A percentile compares a stretch with the other conserved stretches of the same genome.
These are phyloP conservation scores for Scleromitrula shiraiana DNA, from an alignment of 2,329 filamentous ascomycete genomes.

Conservation along the genomic window DNA sequence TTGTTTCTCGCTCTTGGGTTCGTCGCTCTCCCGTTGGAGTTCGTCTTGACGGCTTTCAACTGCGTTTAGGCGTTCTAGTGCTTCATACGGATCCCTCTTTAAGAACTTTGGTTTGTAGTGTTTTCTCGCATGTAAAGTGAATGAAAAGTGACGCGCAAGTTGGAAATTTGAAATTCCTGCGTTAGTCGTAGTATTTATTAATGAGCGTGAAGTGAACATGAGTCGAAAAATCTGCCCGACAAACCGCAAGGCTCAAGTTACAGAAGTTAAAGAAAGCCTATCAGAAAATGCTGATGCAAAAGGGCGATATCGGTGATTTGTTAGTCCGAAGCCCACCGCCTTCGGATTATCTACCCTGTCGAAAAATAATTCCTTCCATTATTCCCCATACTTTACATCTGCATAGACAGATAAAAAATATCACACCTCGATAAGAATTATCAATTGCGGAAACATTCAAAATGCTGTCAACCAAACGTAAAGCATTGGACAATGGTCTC, in stretches of 20 bases:
- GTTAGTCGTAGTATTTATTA: background rate
- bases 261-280: background rate
- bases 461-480: slow-evolving; percentile 27
- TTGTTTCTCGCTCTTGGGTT: no score
- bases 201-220: background rate
- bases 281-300: background rate
- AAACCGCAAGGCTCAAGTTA: background rate
- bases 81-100: no score
- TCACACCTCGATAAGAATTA: background rate
- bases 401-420: background rate
- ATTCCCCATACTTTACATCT: background rate
- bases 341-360: background rate
- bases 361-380: no score
- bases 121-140: background rate
- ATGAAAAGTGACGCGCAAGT: background rate
- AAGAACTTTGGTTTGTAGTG: background rate
- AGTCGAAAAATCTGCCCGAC: background rate
- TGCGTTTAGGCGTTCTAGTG: no score
- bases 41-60: no score
- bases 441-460: background rate
- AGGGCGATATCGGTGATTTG: background rate
- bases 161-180: background rate
- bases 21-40: no score
- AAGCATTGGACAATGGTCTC: slow-evolving; percentile 19
- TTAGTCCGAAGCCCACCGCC: slow-evolving; percentile 2